These are phyloP conservation scores for Heterococcus sp. DNA, from an alignment of 108 stramenopile genomes.

Conservation along the genomic window DNA sequence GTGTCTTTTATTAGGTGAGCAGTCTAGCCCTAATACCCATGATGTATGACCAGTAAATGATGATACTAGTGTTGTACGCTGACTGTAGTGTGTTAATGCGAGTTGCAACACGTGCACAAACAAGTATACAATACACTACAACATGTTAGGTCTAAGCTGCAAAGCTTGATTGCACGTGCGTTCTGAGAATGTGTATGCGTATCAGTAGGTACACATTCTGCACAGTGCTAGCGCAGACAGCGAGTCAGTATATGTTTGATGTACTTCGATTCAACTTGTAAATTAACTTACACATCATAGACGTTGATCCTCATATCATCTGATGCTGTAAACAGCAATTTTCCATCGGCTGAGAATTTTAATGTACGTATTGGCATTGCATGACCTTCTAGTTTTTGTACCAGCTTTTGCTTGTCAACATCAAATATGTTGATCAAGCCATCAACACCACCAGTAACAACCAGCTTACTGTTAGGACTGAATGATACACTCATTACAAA, in stretches of 20 bases:
- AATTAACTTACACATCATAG: conserved; percentile 32
- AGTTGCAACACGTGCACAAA: too few relatives aligned
- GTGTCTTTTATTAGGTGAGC: conserved; percentile 19
- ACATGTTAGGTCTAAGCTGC: too few relatives aligned
- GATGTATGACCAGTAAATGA: conserved; percentile 43
- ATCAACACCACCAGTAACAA: conserved; percentile 27
- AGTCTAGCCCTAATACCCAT: conserved; percentile 35
- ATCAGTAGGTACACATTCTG: too few relatives aligned
- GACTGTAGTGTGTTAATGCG: too few relatives aligned
- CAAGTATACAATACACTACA: too few relatives aligned
- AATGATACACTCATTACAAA: conserved; percentile 40
- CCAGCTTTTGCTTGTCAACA: conserved; percentile 16
- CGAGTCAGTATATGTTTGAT: too few relatives aligned
- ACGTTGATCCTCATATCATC: conserved; percentile 45
- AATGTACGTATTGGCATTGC: conserved; percentile 35
- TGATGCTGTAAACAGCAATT: conserved; percentile 31
- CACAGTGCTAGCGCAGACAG: too few relatives aligned
- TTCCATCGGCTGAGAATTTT: conserved; percentile 25
- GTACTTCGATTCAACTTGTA: too few relatives aligned
- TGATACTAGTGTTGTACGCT: conserved; percentile 13
- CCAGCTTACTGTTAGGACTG: conserved; percentile 8
- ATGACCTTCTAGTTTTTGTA: conserved; percentile 42
- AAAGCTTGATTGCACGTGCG: too few relatives aligned
- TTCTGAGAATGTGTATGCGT: too few relatives aligned
- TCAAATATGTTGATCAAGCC: conserved; percentile 31